Evolutionary conservation across 176 grass and related monocot genomes (phyloP).

Genomic region (Dendrocalamus sinicus): DNA sequence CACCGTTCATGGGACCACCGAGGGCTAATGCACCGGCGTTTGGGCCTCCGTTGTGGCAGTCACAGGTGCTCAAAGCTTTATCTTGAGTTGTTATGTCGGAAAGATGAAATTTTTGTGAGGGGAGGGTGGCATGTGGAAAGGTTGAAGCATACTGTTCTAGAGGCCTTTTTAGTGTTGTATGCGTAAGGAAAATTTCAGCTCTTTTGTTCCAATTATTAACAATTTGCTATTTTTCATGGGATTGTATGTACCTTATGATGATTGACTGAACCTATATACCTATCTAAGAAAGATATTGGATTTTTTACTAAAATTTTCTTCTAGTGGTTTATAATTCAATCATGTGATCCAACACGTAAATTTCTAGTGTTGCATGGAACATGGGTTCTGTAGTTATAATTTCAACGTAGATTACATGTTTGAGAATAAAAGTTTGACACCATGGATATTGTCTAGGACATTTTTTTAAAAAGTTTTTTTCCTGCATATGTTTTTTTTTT

Average conservation of each 20-base stretch:
- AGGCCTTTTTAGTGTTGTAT: conserved; percentile 4
- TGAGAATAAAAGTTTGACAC: neutral
- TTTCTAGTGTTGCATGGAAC: neutral
- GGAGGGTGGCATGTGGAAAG: neutral
- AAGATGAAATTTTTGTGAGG: neutral
- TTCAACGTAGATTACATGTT: conserved; percentile 25
- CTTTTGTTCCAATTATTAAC: neutral
- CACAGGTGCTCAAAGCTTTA: conserved; percentile 41
- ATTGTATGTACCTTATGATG: neutral
- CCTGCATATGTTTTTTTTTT: neutral
- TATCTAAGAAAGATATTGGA: neutral
- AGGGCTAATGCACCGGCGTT: conserved; percentile 43
- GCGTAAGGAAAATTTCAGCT: neutral
- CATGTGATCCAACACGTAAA: neutral
- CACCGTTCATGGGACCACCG: conserved; percentile 42
- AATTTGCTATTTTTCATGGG: neutral
- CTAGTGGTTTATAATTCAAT: neutral
- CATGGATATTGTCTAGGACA: neutral
- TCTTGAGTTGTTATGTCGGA: neutral
- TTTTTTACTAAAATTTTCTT: conserved; percentile 4
- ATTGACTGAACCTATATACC: neutral
- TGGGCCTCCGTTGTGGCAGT: conserved; percentile 40
- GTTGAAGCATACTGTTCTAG: neutral
- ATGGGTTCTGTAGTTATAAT: neutral
- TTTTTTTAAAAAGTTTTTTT: neutral